Percentiles rank a stretch among this genome's conserved stretches.
These are phyloP conservation scores for Lobosporangium transversale DNA, from an alignment of 192 early-diverging fungal genomes.

Conservation along the genomic window DNA sequence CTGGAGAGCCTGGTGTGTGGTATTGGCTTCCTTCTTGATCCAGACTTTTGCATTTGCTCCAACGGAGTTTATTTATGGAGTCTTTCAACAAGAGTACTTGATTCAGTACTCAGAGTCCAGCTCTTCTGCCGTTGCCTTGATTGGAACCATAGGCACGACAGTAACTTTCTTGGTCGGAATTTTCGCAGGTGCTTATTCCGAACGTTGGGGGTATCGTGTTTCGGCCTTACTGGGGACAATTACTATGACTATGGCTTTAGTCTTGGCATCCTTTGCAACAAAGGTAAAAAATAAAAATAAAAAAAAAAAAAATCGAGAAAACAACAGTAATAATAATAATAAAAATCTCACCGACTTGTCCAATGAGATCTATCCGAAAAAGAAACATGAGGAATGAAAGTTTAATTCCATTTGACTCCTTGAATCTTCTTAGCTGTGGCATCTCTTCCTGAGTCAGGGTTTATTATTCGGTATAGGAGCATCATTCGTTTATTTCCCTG, in stretches of 20 bases:
- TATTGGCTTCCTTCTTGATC: slow-evolving; percentile 25
- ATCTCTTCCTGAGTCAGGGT: slow-evolving; percentile 78
- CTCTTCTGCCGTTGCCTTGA: slow-evolving; percentile 20
- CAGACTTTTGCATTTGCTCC: slow-evolving; percentile 45
- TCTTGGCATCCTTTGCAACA: slow-evolving; percentile 57
- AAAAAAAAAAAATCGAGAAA: too few relatives aligned
- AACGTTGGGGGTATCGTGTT: slow-evolving; percentile 58
- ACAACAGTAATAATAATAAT: too few relatives aligned
- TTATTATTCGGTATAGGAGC: slow-evolving; percentile 77
- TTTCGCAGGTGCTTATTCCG: slow-evolving; percentile 7
- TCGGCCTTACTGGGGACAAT: slow-evolving; percentile 55
- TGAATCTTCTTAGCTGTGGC: slow-evolving; percentile 63
- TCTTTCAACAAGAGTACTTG: slow-evolving; percentile 33
- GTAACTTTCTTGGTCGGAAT: slow-evolving; percentile 36
- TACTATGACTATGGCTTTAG: slow-evolving; percentile 44
- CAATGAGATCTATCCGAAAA: neutral
- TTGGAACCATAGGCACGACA: slow-evolving; percentile 30
- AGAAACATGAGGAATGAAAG: neutral
- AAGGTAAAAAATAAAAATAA: slow-evolving; percentile 28
- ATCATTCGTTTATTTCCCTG: slow-evolving; percentile 70
- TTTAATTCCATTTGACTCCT: neutral
- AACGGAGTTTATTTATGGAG: slow-evolving; percentile 43
- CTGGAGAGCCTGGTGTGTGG: slow-evolving; percentile 21
- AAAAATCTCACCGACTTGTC: too few relatives aligned
- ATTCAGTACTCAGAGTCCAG: slow-evolving; percentile 6